phyloP scores from a whole-genome alignment of 768 basidiomycete genomes.

The Agaricus bisporus region DNA sequence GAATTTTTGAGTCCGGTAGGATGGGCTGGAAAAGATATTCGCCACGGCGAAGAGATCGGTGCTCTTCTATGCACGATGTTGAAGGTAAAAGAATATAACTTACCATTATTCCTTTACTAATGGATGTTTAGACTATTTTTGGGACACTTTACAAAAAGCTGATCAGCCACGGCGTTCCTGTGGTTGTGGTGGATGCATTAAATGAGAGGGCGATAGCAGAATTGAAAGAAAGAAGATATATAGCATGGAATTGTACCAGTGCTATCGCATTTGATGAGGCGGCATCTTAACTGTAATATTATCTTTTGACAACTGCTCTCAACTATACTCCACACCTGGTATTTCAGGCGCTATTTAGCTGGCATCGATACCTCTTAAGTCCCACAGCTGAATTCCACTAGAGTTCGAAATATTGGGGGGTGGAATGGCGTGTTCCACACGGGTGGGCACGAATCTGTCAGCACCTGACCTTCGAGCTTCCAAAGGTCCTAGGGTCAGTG shows the following conservation, averaged over 20 bases:
- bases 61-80: slow-evolving; percentile 2
- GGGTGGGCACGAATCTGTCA: too few species aligned
- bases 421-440: too few species aligned
- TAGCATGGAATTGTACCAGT: slow-evolving; percentile 4
- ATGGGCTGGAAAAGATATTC: slow-evolving; percentile 1
- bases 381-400: too few species aligned
- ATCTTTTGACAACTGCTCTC: background rate
- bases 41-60: slow-evolving; percentile 6
- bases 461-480: too few species aligned
- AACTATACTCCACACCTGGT: background rate
- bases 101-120: background rate
- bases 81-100: slow-evolving; percentile 1
- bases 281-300: slow-evolving; percentile 1
- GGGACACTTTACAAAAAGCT: background rate
- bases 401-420: too few species aligned
- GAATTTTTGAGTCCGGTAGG: slow-evolving; percentile 1
- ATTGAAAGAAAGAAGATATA: slow-evolving; percentile 5
- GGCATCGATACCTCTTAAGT: too few species aligned
- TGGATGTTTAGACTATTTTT: background rate
- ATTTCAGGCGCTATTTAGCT: too few species aligned
- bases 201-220: slow-evolving; percentile 6
- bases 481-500: too few species aligned
- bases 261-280: slow-evolving; percentile 1
- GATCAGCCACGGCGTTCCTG: background rate
- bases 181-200: slow-evolving; percentile 5